Evolutionary conservation across 495 filamentous ascomycete genomes (phyloP).

Genomic region (Trichodelitschia bisporula): DNA sequence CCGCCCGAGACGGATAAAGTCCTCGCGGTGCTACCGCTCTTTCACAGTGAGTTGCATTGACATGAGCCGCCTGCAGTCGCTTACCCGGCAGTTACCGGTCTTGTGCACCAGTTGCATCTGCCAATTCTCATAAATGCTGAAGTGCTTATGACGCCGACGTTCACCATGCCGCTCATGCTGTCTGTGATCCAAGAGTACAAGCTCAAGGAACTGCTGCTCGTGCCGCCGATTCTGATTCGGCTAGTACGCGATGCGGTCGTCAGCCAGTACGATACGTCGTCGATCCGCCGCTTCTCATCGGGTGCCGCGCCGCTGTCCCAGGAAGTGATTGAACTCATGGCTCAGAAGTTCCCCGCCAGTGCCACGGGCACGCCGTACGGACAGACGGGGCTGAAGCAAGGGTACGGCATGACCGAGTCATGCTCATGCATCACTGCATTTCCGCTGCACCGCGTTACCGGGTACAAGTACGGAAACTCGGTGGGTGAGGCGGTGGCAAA

Average conservation of each 20-base stretch:
- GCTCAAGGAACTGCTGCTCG: conserved; percentile 35
- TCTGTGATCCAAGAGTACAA: conserved; percentile 24
- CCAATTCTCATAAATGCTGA: conserved; percentile 29
- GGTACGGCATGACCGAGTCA: conserved; percentile 48
- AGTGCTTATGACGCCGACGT: conserved; percentile 32
- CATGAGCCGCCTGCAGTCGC: conserved; percentile 1
- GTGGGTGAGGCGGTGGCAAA: conserved; percentile 25
- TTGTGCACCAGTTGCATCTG: conserved; percentile 34
- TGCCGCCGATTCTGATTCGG: conserved; percentile 45
- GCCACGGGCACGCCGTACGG: too few relatives aligned
- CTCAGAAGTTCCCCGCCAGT: conserved; percentile 32
- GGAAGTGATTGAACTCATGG: conserved; percentile 29
- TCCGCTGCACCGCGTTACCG: conserved; percentile 23
- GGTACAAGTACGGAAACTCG: conserved; percentile 29
- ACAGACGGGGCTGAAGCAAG: conserved; percentile 37
- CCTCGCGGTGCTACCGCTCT: conserved; percentile 29
- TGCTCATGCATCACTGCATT: conserved; percentile 37
- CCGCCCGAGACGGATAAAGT: conserved; percentile 21
- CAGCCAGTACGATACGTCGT: conserved; percentile 30
- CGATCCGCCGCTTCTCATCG: conserved; percentile 6
- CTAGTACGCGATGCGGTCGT: conserved; percentile 38
- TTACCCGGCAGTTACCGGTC: conserved; percentile 22
- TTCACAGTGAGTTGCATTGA: conserved; percentile 17
- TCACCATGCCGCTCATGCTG: conserved; percentile 32
- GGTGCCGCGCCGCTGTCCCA: conserved; percentile 14